phyloP scores from a whole-genome alignment of 2,329 filamentous ascomycete species.

The Penicillium sp. region DNA sequence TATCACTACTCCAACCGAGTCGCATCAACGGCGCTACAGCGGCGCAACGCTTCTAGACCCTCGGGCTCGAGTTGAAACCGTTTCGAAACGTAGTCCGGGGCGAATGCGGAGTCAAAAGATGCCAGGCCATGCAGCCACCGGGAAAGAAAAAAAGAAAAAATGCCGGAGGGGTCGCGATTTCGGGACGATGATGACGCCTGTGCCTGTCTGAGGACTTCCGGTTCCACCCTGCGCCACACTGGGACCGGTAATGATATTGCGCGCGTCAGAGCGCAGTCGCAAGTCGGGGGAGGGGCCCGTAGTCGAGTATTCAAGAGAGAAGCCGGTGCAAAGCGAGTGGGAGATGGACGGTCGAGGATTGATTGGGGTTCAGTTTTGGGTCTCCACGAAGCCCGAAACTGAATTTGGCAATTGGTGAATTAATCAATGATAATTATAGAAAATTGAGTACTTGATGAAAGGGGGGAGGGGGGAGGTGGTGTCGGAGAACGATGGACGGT shows the following conservation, averaged over 20 bases:
- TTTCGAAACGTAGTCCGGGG: slow-evolving; percentile 4
- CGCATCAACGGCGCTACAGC: slow-evolving; percentile 27
- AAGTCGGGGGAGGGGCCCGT: slow-evolving; percentile 1
- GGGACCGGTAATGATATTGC: slow-evolving; percentile 16
- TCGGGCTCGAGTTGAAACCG: neutral
- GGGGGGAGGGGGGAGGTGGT: slow-evolving; percentile 4
- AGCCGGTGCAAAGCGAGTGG: neutral
- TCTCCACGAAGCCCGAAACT: neutral
- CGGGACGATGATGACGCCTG: slow-evolving; percentile 15
- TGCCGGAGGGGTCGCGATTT: slow-evolving; percentile 4
- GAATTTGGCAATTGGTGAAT: slow-evolving; percentile 13
- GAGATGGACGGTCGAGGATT: slow-evolving; percentile 17
- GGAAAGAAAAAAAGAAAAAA: slow-evolving; percentile 12
- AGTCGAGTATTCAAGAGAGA: slow-evolving; percentile 3
- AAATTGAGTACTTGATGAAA: slow-evolving; percentile 19
- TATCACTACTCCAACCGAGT: slow-evolving; percentile 17
- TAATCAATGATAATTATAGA: slow-evolving; percentile 26
- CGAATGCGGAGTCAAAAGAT: slow-evolving; percentile 7
- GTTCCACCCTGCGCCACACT: slow-evolving; percentile 17
- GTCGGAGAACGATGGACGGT: slow-evolving; percentile 1
- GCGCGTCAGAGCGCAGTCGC: slow-evolving; percentile 15
- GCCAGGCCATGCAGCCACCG: slow-evolving; percentile 18
- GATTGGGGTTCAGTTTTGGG: slow-evolving; percentile 13
- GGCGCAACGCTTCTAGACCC: neutral
- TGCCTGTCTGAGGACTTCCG: slow-evolving; percentile 5